These are phyloP conservation scores for Mariannaea sp. DNA, from an alignment of 2,329 filamentous ascomycete genomes.

Conservation along the genomic window DNA sequence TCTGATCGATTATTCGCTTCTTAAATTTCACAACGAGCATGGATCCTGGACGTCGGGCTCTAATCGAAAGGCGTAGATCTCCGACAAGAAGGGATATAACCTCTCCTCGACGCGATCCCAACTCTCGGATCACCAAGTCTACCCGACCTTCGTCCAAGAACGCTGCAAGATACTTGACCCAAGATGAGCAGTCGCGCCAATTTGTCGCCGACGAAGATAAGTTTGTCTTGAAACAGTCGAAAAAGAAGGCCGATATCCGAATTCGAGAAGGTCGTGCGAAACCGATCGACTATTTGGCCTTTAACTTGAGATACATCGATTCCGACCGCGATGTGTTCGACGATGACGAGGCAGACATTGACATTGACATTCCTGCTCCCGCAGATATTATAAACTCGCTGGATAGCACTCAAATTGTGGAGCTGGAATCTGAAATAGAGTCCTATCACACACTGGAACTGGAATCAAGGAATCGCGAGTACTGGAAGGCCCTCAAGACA, in stretches of 20 bases:
- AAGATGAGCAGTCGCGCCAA: conserved; percentile 76
- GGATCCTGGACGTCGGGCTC: conserved; percentile 60
- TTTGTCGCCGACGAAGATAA: conserved; percentile 96
- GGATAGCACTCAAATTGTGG: conserved; percentile 67
- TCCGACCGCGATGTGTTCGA: conserved; percentile 83
- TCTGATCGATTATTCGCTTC: neutral
- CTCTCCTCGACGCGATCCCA: conserved; percentile 59
- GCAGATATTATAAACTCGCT: conserved; percentile 79
- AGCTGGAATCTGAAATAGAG: conserved; percentile 80
- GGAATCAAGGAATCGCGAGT: conserved; percentile 77
- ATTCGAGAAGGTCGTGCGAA: conserved; percentile 90
- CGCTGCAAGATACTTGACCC: conserved; percentile 60
- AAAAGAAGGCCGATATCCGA: conserved; percentile 96
- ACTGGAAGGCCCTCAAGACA: conserved; percentile 89
- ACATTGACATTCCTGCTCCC: conserved; percentile 78
- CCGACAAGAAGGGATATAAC: conserved; percentile 54
- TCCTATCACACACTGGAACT: conserved; percentile 83
- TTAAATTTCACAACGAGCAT: conserved; percentile 42
- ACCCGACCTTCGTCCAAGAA: conserved; percentile 38
- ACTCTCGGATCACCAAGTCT: conserved; percentile 60
- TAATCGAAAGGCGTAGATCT: conserved; percentile 56
- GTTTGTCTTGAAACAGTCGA: conserved; percentile 94
- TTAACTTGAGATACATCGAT: conserved; percentile 88
- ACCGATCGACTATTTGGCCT: conserved; percentile 91
- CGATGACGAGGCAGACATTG: conserved; percentile 75